These are phyloP conservation scores for Trebouxia sp. DNA, from an alignment of 139 green algal species.

Conservation along the genomic window DNA sequence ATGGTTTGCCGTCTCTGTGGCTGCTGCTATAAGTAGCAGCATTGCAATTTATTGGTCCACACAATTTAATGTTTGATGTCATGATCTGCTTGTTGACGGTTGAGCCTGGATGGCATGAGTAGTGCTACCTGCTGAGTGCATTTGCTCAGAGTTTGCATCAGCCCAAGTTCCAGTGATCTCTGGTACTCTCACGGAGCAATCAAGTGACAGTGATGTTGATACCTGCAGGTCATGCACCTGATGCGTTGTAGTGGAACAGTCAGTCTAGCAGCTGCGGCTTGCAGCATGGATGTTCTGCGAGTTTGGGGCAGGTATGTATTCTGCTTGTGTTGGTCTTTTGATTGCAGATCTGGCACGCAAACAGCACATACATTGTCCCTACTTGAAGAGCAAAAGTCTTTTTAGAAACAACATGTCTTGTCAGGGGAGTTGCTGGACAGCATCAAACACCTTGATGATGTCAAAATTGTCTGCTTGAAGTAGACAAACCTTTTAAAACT, in stretches of 20 bases:
- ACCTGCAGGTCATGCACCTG: slow-evolving; percentile 13
- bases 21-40: background rate
- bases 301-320: background rate
- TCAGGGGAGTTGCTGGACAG: background rate
- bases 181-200: background rate
- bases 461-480: background rate
- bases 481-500: background rate
- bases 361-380: background rate
- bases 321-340: background rate
- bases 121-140: background rate
- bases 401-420: background rate
- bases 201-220: slow-evolving; percentile 10
- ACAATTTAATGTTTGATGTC: no score
- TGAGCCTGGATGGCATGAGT: background rate
- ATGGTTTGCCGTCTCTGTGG: background rate
- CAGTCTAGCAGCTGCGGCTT: background rate
- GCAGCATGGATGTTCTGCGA: slow-evolving; percentile 10
- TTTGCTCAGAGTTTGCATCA: background rate
- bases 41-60: background rate
- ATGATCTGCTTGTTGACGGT: no score
- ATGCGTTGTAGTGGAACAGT: slow-evolving; percentile 6
- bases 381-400: background rate
- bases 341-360: background rate
- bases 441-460: background rate
- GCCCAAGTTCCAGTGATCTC: background rate